Conservation (phyloP, 2,329 filamentous ascomycete species). For the Didymella glomerata region DNA sequence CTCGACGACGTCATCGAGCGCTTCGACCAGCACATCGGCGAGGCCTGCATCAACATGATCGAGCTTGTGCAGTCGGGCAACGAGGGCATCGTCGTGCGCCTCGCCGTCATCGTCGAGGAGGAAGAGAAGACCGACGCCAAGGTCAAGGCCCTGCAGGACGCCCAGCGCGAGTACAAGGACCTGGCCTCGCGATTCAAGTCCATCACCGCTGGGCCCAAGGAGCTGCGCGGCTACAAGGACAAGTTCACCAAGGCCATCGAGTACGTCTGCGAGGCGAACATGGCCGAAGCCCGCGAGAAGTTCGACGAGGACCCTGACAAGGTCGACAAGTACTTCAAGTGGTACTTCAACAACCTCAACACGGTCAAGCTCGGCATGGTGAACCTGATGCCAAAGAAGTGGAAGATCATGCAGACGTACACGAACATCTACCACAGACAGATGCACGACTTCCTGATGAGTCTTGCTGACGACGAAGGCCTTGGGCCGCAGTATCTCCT, state of each 20-base stretch:
- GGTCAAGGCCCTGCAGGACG: conserved; percentile 89
- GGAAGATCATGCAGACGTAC: conserved; percentile 93
- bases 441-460: conserved; percentile 93
- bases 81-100: conserved; percentile 84
- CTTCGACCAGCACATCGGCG: conserved; percentile 94
- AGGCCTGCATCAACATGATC: conserved; percentile 89
- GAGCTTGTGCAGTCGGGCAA: conserved; percentile 86
- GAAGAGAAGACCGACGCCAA: conserved; percentile 97
- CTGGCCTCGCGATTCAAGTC: conserved; percentile 93
- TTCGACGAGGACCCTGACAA: conserved; percentile 85
- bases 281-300: conserved; percentile 73
- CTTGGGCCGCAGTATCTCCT: conserved; percentile 88
- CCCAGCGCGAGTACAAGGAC: conserved; percentile 93
- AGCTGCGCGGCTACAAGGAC: conserved; percentile 93
- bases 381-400: conserved; percentile 90
- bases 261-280: conserved; percentile 75
- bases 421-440: conserved; percentile 88
- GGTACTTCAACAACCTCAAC: conserved; percentile 98
- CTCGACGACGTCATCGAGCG: conserved; percentile 88
- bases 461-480: conserved; percentile 82
- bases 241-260: conserved; percentile 87
- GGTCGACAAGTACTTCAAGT: conserved; percentile 87
- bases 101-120: conserved; percentile 91
- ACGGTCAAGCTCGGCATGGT: conserved; percentile 94
- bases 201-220: conserved; percentile 91